Percentiles rank a stretch among this genome's conserved stretches.
Conservation (phyloP, 768 basidiomycete genomes). For the Polyporus arcularius region DNA sequence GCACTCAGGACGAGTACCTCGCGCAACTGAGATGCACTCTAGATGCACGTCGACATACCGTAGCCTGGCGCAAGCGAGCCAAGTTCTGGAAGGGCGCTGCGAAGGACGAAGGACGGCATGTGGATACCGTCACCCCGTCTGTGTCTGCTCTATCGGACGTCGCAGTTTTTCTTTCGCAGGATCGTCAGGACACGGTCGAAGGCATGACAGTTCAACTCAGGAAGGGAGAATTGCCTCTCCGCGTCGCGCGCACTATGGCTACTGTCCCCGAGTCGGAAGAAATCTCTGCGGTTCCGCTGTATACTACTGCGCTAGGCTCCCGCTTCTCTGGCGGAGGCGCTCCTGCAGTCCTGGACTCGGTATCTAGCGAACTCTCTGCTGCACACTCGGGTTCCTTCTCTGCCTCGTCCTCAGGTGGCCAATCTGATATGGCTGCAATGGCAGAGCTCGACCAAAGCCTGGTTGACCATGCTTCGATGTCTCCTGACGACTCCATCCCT, state of each 20-base stretch:
- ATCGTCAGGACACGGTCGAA: constrained; percentile 5
- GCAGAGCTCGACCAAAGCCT: background rate
- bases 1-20: constrained; percentile 25
- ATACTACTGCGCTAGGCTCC: background rate
- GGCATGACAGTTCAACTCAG: constrained; percentile 10
- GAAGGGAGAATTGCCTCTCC: constrained; percentile 5
- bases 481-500: background rate
- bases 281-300: background rate
- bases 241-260: background rate
- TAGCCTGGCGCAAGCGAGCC: constrained; percentile 22
- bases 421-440: background rate
- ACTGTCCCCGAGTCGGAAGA: background rate
- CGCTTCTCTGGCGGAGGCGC: background rate
- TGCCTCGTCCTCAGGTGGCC: background rate
- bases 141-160: constrained; percentile 23
- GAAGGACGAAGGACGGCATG: constrained; percentile 13
- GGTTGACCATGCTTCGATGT: background rate
- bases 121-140: constrained; percentile 26
- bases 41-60: constrained; percentile 19
- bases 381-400: background rate
- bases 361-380: background rate
- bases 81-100: constrained; percentile 27
- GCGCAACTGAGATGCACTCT: constrained; percentile 30
- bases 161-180: constrained; percentile 10
- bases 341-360: background rate